Base-by-base conservation (phyloP, 306 rosid species). In the Phaseolus lunatus region DNA sequence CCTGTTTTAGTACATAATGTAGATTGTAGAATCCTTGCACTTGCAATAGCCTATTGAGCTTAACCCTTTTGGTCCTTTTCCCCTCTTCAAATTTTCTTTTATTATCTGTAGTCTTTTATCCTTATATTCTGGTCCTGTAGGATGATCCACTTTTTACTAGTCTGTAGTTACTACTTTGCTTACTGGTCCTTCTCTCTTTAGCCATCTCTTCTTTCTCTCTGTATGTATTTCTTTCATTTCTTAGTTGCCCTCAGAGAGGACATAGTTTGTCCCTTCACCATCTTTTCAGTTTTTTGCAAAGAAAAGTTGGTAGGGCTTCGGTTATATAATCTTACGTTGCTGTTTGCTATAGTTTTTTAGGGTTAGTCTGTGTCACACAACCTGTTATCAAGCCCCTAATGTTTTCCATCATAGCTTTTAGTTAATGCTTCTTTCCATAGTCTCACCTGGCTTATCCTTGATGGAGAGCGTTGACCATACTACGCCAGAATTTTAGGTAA, bases 201-300 rank as follows among this genome's bases (percentile, higher is more conserved):
- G 65, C 63, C 64, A 7, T 50, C 68, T 76, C 57, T 78, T 74
- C 24, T 50, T 31, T 79, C 70, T 9, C 24, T 64, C 14, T 37
- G 43, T 37, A 3, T 59, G 69, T 68, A 23, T 61, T 75, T 72
- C 61, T n/a, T n/a, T n/a, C 59, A 65, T 78, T 78, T 78, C 78
- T 29, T 70, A 74, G 66, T 77, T 57, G 9, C 77, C 70, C 79
- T 78, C 70, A 84, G 8, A 13, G 22, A 76, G 85, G 83, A 70
- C 31, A 63, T 72, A 70, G 72, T 73, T 69, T 23, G 18, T 48
- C 79, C 87, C 75, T 84, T 79, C 29, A 0, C 88, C 57, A 70
- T 80, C 86, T 88, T 89, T 89, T 85, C 94, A 74, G 90, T 66
- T 83, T 89, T 88, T 89, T 84, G 31, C 64, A 83, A 83, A 82